Evolutionary conservation across 2,329 filamentous ascomycete species (phyloP), one percentile per base, ranked within the genome.

Genomic region (Phialophora tarda): DNA sequence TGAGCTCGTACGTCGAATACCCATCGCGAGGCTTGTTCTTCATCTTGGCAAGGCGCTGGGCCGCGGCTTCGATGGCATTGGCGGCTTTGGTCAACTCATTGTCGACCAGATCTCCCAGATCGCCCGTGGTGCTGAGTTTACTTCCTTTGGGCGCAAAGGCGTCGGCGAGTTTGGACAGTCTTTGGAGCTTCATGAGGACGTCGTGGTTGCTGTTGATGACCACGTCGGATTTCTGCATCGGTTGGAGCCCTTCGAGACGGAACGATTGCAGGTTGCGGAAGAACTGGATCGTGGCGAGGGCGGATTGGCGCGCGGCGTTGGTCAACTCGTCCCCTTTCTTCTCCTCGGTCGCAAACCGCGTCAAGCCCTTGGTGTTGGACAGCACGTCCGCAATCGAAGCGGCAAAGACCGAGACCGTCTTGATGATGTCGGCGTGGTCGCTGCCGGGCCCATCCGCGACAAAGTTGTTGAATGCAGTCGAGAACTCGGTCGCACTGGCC

Each of bases 121-220:
- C 95, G 2, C 71, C 71, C 70, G 86, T 86, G 71, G 87, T 89
- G 55, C 86, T 86, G 68, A 98, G 85, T 81, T 94, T 95, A 77
- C 85, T 88, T 70, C 91, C 92, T 78, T 92, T 93, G 0, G 94
- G 94, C 1, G 93, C 92, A 74, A 98, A 97, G 0, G 89, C 86
- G 77, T 99, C 95, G 1, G 94, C 93, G 58, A 97, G 83, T 82
- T 97, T 97, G 78, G 93, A 97, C 71, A 99, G 85, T 75, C 91
- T 91, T 81, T 98, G 94, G 60, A 99, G 84, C 72, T 96, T 93
- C 79, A 96, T 90, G 77, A 97, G 92, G 10, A 98, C 93, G 71
- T 99, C 95, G 71, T 96, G 92, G 79, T 97, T 98, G 83, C 91
- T 94, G 81, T 95, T 96, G 81, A 99, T 96, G 63, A 99, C 94